These are phyloP conservation scores for Yamadazyma scolyti DNA, from an alignment of 805 yeast genomes.

Conservation along the genomic window DNA sequence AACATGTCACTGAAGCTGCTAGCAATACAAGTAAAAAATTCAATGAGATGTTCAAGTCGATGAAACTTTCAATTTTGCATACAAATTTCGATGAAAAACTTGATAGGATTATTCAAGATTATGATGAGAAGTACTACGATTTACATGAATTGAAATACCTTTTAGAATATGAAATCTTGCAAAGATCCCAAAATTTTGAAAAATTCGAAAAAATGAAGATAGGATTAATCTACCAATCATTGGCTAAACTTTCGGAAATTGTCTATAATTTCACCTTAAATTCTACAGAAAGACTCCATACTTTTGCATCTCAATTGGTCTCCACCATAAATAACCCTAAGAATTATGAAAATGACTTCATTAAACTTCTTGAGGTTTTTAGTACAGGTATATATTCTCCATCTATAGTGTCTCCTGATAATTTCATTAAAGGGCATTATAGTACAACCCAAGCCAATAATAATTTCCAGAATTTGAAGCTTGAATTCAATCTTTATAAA, in stretches of 20 bases:
- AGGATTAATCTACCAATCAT: slow-evolving; percentile 27
- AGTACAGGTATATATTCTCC: slow-evolving; percentile 40
- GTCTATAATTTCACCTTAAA: slow-evolving; percentile 22
- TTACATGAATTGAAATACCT: slow-evolving; percentile 27
- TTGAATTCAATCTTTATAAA: slow-evolving; percentile 35
- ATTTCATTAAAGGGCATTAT: slow-evolving; percentile 16
- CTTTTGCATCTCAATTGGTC: slow-evolving; percentile 19
- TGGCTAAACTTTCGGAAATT: slow-evolving; percentile 31
- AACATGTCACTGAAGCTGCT: slow-evolving; percentile 20
- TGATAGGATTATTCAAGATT: slow-evolving; percentile 24
- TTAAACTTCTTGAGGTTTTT: slow-evolving; percentile 18
- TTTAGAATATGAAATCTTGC: slow-evolving; percentile 25
- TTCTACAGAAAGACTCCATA: slow-evolving; percentile 21
- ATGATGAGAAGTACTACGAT: slow-evolving; percentile 30
- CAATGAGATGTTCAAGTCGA: slow-evolving; percentile 29
- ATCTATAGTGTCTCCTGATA: slow-evolving; percentile 26
- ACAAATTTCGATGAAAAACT: slow-evolving; percentile 26
- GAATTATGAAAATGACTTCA: slow-evolving; percentile 21
- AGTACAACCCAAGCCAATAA: slow-evolving; percentile 25
- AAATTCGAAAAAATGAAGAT: slow-evolving; percentile 33
- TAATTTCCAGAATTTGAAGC: slow-evolving; percentile 34
- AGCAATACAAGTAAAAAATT: slow-evolving; percentile 23
- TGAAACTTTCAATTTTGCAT: slow-evolving; percentile 28
- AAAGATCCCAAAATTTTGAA: slow-evolving; percentile 22
- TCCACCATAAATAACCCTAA: slow-evolving; percentile 15